A percentile compares a stretch with the other conserved stretches of the same genome.
These are phyloP conservation scores for Capsicum chinense DNA, from an alignment of 257 asterid species.

Conservation along the genomic window DNA sequence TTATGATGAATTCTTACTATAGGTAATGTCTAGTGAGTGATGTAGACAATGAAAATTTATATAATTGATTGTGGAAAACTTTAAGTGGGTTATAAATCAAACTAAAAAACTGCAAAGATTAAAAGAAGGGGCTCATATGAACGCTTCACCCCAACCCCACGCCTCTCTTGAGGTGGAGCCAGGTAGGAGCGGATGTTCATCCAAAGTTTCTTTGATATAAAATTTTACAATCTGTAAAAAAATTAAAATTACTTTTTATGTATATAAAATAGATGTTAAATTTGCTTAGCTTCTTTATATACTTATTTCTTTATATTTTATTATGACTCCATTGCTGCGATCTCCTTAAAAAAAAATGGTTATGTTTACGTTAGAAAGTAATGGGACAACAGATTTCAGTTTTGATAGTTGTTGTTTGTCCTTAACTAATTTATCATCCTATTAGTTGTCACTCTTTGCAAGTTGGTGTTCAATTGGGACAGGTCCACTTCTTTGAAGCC, in stretches of 20 bases:
- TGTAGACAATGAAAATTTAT: no score
- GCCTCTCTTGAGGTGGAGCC: neutral
- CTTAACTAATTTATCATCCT: neutral
- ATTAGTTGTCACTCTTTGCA: constrained; percentile 7
- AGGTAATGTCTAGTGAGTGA: no score
- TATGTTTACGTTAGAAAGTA: neutral
- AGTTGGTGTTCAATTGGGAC: constrained; percentile 15
- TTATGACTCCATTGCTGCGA: no score
- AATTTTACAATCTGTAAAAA: no score
- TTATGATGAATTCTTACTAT: neutral
- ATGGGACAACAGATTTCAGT: neutral
- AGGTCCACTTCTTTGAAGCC: neutral
- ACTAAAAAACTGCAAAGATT: no score
- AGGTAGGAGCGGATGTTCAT: no score
- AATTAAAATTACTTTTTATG: no score
- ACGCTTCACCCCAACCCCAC: neutral
- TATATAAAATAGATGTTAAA: no score
- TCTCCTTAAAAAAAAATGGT: neutral
- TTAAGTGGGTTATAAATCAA: neutral
- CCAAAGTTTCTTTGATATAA: no score
- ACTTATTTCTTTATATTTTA: no score
- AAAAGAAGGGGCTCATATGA: neutral
- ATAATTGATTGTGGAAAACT: neutral
- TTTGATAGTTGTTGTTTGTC: constrained; percentile 22
- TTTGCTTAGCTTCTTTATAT: no score